Percentiles rank a stretch among this genome's conserved stretches.
These are phyloP conservation scores for Xylaria flabelliformis DNA, from an alignment of 495 filamentous ascomycete species.

Conservation along the genomic window DNA sequence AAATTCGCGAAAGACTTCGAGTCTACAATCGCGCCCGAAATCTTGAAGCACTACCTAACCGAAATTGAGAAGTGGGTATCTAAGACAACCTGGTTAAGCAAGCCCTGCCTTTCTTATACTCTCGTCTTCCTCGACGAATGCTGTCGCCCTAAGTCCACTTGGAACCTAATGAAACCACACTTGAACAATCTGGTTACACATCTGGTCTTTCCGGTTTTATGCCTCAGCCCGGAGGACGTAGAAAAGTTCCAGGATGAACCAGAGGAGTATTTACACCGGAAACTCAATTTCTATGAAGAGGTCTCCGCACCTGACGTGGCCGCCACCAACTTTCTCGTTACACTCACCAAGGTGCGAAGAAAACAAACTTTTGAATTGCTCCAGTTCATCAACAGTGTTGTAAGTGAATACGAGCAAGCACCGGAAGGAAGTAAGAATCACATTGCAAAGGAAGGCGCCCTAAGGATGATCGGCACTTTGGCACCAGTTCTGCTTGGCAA, in stretches of 20 bases:
- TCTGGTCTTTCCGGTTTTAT: slow-evolving; percentile 92
- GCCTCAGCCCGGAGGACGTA: slow-evolving; percentile 89
- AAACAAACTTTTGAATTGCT: slow-evolving; percentile 95
- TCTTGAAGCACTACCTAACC: slow-evolving; percentile 87
- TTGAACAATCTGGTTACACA: slow-evolving; percentile 90
- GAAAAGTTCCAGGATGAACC: slow-evolving; percentile 94
- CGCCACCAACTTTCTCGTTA: slow-evolving; percentile 94
- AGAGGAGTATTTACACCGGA: slow-evolving; percentile 94
- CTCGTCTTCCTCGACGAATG: slow-evolving; percentile 95
- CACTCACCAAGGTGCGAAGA: slow-evolving; percentile 90
- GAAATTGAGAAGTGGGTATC: slow-evolving; percentile 97
- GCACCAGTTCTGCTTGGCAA: slow-evolving; percentile 94
- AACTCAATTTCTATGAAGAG: slow-evolving; percentile 97
- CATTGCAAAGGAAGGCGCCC: slow-evolving; percentile 92
- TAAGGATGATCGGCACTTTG: slow-evolving; percentile 96
- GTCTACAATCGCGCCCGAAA: slow-evolving; percentile 89
- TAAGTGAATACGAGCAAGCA: slow-evolving; percentile 83
- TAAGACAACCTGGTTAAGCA: slow-evolving; percentile 94
- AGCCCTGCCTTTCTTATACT: slow-evolving; percentile 88
- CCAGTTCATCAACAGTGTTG: slow-evolving; percentile 89
- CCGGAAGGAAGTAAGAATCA: slow-evolving; percentile 88
- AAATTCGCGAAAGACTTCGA: slow-evolving; percentile 90
- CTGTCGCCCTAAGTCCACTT: slow-evolving; percentile 96
- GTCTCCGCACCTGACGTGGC: slow-evolving; percentile 95
- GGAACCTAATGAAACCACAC: slow-evolving; percentile 91